Evolutionary conservation across 352 stramenopile species (phyloP).

Genomic region (Globisporangium polare): DNA sequence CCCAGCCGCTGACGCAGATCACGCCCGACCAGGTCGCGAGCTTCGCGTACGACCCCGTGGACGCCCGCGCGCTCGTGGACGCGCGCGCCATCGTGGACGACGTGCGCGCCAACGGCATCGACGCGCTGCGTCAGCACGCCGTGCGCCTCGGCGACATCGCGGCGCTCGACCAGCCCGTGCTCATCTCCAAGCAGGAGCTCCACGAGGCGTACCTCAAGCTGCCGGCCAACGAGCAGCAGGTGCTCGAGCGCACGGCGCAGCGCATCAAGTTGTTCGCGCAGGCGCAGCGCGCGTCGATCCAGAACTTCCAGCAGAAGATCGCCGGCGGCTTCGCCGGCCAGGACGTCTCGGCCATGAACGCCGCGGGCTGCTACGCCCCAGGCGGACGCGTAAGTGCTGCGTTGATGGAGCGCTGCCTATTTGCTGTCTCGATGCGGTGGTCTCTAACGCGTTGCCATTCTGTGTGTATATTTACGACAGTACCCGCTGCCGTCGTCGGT

Average conservation of each 20-base stretch:
- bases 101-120: slow-evolving; percentile 40
- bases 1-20: slow-evolving; percentile 63
- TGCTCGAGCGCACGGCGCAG: slow-evolving; percentile 87
- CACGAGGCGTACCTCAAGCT: slow-evolving; percentile 85
- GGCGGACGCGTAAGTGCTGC: slow-evolving; percentile 78
- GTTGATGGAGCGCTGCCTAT: too few relatives aligned
- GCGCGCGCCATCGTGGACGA: slow-evolving; percentile 69
- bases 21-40: slow-evolving; percentile 54
- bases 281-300: slow-evolving; percentile 89
- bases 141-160: slow-evolving; percentile 64
- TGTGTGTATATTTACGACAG: slow-evolving; percentile 15
- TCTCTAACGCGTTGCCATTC: slow-evolving; percentile 2
- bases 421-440: background rate
- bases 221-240: slow-evolving; percentile 50
- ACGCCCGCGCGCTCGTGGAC: slow-evolving; percentile 52
- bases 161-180: slow-evolving; percentile 29
- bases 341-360: slow-evolving; percentile 72
- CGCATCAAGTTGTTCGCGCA: slow-evolving; percentile 93
- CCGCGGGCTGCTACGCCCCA: slow-evolving; percentile 96
- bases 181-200: slow-evolving; percentile 64
- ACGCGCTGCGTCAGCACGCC: slow-evolving; percentile 53
- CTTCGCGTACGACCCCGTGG: slow-evolving; percentile 82
- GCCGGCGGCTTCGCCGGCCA: slow-evolving; percentile 94
- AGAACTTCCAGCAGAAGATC: slow-evolving; percentile 93
- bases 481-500: slow-evolving; percentile 98